Conservation (phyloP, 169 alveolate species). For the Ichthyophthirius multifiliis region DNA sequence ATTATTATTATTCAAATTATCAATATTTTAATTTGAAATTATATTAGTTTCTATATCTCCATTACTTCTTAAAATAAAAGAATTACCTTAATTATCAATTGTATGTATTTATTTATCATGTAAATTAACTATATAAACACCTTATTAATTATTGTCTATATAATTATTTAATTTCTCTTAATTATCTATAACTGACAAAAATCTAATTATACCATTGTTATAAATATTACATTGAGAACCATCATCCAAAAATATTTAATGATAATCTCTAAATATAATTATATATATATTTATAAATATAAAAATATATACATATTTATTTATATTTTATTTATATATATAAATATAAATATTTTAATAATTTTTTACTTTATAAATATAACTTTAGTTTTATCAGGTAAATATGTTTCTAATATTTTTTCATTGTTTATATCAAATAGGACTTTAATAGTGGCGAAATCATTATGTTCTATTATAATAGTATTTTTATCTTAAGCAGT, state of each 20-base stretch:
- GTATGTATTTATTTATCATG: conserved; percentile 71
- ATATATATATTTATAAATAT: no score
- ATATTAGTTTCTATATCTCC: conserved; percentile 71
- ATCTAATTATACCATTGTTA: conserved; percentile 81
- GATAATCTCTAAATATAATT: no score
- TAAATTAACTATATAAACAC: conserved; percentile 75
- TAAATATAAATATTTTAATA: no score
- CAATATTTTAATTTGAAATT: no score
- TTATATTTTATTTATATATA: no score
- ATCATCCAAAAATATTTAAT: conserved; percentile 59
- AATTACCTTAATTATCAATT: conserved; percentile 82
- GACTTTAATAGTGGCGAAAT: conserved; percentile 70
- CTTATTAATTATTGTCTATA: conserved; percentile 62
- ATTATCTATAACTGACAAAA: conserved; percentile 70
- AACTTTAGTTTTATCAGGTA: conserved; percentile 73
- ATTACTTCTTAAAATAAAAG: conserved; percentile 62
- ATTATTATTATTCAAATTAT: no score
- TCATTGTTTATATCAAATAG: conserved; percentile 76
- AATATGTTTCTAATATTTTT: conserved; percentile 59
- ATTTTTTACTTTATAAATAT: conserved; percentile 47
- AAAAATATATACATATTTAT: no score
- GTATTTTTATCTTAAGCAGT: conserved; percentile 52
- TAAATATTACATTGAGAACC: conserved; percentile 68
- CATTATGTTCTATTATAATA: conserved; percentile 60
- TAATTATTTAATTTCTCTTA: conserved; percentile 71